phyloP scores from a whole-genome alignment of 495 filamentous ascomycete species.

The Penicillium turbatum region DNA sequence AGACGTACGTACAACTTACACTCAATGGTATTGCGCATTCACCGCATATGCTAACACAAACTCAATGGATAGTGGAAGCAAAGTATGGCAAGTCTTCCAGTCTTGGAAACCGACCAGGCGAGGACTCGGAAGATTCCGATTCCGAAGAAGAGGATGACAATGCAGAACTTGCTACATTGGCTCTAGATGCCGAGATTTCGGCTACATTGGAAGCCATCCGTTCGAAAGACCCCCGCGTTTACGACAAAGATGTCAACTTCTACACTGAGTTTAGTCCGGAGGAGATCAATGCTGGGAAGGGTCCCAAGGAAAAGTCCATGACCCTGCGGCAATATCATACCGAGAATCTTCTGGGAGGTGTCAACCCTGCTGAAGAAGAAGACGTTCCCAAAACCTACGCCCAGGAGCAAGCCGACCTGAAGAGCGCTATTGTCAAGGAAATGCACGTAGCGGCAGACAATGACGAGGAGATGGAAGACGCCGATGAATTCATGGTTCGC shows the following conservation, averaged over 20 bases:
- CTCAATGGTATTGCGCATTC: not conserved
- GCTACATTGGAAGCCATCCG: conserved; percentile 81
- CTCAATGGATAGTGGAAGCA: conserved; percentile 62
- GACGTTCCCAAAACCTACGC: conserved; percentile 63
- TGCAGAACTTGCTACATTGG: conserved; percentile 73
- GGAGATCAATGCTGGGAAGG: conserved; percentile 25
- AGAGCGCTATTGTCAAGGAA: conserved; percentile 67
- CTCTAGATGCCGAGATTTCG: conserved; percentile 79
- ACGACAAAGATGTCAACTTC: conserved; percentile 74
- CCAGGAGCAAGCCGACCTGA: conserved; percentile 80
- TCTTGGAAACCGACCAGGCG: conserved; percentile 30
- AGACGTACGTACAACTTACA: conserved; percentile 53
- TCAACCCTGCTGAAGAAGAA: conserved; percentile 52
- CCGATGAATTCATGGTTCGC: conserved; percentile 67
- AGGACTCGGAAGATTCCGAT: conserved; percentile 34
- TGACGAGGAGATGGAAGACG: conserved; percentile 57
- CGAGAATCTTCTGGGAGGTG: conserved; percentile 68
- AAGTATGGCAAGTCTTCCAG: conserved; percentile 62
- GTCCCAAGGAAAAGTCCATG: conserved; percentile 76
- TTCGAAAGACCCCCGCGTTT: conserved; percentile 83
- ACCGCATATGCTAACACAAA: not conserved
- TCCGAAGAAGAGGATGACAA: conserved; percentile 89
- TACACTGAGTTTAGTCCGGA: conserved; percentile 58
- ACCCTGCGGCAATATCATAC: conserved; percentile 87
- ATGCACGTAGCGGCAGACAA: conserved; percentile 62